A percentile compares a stretch with the other conserved stretches of the same genome.
phyloP scores from a whole-genome alignment of 176 grass and related monocot genomes.

The Carex myosuroides region DNA sequence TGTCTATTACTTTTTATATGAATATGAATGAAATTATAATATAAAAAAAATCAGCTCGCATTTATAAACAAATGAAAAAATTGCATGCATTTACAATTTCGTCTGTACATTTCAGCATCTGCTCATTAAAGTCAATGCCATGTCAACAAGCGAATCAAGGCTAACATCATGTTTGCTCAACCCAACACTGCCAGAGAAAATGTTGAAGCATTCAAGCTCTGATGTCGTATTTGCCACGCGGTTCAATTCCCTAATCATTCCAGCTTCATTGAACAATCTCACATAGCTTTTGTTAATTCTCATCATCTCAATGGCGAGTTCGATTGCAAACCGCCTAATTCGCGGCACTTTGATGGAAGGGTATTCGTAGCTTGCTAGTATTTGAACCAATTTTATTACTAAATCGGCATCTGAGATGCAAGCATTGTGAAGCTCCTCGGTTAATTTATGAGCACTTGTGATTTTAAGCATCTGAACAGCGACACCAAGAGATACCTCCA shows the following conservation, averaged over 20 bases:
- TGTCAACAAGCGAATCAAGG: conserved; percentile 34
- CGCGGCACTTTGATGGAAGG: conserved; percentile 47
- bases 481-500: conserved; percentile 50
- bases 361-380: conserved; percentile 27
- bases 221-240: conserved; percentile 47
- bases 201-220: conserved; percentile 66
- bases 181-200: conserved; percentile 76
- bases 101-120: conserved; percentile 11
- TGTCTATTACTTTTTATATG: neutral
- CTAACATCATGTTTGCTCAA: conserved; percentile 36
- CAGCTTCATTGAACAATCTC: conserved; percentile 31
- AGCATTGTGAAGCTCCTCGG: conserved; percentile 18
- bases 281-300: conserved; percentile 24
- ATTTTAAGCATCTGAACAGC: conserved; percentile 43
- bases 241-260: conserved; percentile 39
- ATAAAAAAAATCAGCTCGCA: neutral
- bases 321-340: conserved; percentile 49
- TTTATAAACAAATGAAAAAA: neutral
- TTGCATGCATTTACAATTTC: neutral
- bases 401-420: conserved; percentile 30
- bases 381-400: conserved; percentile 27
- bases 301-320: conserved; percentile 55
- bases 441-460: conserved; percentile 32
- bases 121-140: conserved; percentile 34
- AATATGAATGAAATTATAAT: neutral